Conservation (phyloP, 192 early-diverging fungal species). For the Cetraspora pellucida region DNA sequence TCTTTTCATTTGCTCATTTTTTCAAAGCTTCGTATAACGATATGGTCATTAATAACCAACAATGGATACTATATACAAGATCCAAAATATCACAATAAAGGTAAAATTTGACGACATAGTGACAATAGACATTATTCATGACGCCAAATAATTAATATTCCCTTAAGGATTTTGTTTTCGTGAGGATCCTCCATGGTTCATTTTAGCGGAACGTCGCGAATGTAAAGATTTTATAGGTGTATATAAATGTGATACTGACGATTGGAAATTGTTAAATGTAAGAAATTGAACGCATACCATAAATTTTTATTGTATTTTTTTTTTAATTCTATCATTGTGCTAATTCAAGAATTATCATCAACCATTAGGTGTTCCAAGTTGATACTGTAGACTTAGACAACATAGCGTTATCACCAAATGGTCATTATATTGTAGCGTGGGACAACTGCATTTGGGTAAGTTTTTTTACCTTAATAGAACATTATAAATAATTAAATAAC, state of each 20-base stretch:
- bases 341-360: background rate
- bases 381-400: constrained; percentile 76
- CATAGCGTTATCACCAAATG: constrained; percentile 86
- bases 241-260: constrained; percentile 59
- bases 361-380: constrained; percentile 60
- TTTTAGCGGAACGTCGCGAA: constrained; percentile 59
- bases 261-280: constrained; percentile 68
- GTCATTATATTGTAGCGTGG: constrained; percentile 74
- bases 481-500: too few species aligned
- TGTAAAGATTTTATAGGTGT: constrained; percentile 66
- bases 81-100: constrained; percentile 66
- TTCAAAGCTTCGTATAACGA: constrained; percentile 59
- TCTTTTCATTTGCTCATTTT: background rate
- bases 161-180: constrained; percentile 56
- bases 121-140: background rate
- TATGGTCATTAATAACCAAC: constrained; percentile 67
- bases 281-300: background rate
- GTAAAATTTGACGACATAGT: constrained; percentile 28
- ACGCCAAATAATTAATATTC: background rate
- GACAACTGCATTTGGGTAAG: constrained; percentile 69
- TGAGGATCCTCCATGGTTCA: constrained; percentile 63
- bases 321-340: background rate
- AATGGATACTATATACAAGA: constrained; percentile 64
- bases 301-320: constrained; percentile 1
- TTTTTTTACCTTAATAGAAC: too few species aligned